These are phyloP conservation scores for Colletotrichum higginsianum DNA, from an alignment of 2,329 filamentous ascomycete species.

Conservation along the genomic window DNA sequence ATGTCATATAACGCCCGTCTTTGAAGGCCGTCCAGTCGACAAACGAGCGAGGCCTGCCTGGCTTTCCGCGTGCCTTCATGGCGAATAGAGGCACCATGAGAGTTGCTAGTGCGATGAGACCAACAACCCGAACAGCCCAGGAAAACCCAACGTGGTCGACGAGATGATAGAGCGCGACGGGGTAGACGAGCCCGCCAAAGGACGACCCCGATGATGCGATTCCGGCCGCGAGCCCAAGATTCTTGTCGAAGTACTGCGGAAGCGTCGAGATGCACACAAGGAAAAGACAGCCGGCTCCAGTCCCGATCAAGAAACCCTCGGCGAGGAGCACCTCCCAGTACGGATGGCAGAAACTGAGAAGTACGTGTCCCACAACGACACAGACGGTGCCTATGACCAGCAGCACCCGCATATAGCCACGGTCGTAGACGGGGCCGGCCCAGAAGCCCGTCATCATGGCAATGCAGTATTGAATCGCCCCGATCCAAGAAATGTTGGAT, in stretches of 20 bases:
- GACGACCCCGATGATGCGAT: constrained; percentile 49
- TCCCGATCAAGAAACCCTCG: constrained; percentile 61
- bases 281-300: constrained; percentile 59
- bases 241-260: constrained; percentile 50
- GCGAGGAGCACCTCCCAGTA: constrained; percentile 63
- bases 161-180: constrained; percentile 28
- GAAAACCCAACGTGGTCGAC: constrained; percentile 46
- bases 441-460: constrained; percentile 46
- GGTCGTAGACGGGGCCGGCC: constrained; percentile 62
- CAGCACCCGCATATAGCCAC: constrained; percentile 59
- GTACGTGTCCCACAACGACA: constrained; percentile 63
- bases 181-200: constrained; percentile 45
- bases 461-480: constrained; percentile 62
- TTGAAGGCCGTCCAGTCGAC: constrained; percentile 53
- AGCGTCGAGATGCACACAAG: constrained; percentile 53
- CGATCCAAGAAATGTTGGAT: constrained; percentile 53
- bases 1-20: constrained; percentile 53
- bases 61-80: constrained; percentile 50
- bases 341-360: constrained; percentile 50
- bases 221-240: constrained; percentile 48
- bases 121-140: constrained; percentile 49
- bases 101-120: constrained; percentile 49
- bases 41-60: constrained; percentile 42
- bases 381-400: constrained; percentile 57
- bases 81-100: constrained; percentile 43